Base-by-base conservation (phyloP, 164 flowering plant species). In the Nymphaea thermarum region DNA sequence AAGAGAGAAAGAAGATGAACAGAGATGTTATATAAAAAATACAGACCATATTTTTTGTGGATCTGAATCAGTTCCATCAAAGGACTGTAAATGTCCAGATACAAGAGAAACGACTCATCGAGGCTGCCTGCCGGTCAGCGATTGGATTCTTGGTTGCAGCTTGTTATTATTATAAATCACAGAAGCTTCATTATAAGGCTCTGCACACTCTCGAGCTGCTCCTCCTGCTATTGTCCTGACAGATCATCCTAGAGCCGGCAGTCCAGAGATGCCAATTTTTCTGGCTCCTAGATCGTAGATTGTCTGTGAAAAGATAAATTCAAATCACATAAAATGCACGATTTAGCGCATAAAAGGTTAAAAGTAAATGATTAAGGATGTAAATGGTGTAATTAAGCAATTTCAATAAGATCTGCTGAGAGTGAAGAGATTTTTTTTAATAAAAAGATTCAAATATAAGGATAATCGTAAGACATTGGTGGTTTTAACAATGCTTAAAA, bases 211-310 rank as follows among this genome's bases (percentile, higher is more conserved):
- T 69, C 82, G 74, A 7, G 43, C 17, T 15, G 18, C 14, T 15
- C 85, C 85, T 68, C 85, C 85, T 3, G 44, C 72, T 42, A 82
- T 57, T 0, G 85, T 82, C 71, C 83, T 79, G 43, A 76, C 78
- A 60, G 80, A 63, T 42, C 84, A 81, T 61, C 85, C 85, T 62
- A 80, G 17, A 1, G 82, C 82, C 3, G 85, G 80, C 10, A 71
- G 67, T 42, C 82, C 64, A 7, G 68, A 47, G 8, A 81, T 77
- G 2, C 66, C 81, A 16, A 83, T 73, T 71, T 74, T 79, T 61
- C 83, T 47, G 3, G 74, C 83, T 18, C 84, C 86, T 17, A 73
- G 44, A 0, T 16, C 7, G 44, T 73, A 72, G 44, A 83, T 18
- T 42, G 78, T 73, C 84, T 83, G 36, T 67, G 57, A 51, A 51